Conservation (phyloP, 2,329 filamentous ascomycete species). For the Hymenoscyphus fructigenus region DNA sequence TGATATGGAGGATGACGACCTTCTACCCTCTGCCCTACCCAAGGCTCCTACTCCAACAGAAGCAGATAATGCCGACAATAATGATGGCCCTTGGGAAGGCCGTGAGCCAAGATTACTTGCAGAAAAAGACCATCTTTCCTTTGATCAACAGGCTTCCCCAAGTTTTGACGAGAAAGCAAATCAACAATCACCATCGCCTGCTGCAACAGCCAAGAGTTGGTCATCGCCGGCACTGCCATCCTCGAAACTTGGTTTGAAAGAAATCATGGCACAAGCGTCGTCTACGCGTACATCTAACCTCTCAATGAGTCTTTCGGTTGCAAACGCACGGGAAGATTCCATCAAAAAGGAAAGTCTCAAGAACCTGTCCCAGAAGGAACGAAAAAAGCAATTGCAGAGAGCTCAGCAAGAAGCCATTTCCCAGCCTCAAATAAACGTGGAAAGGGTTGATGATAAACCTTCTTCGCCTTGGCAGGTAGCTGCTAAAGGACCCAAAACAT, state of each 20-base stretch:
- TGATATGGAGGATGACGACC: slow-evolving; percentile 74
- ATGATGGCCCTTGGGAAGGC: slow-evolving; percentile 18
- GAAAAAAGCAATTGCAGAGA: slow-evolving; percentile 75
- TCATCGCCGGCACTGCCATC: slow-evolving; percentile 33
- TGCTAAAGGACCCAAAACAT: slow-evolving; percentile 47
- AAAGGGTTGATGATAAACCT: slow-evolving; percentile 41
- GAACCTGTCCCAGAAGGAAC: slow-evolving; percentile 88
- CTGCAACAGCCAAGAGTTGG: slow-evolving; percentile 32
- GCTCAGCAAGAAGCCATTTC: slow-evolving; percentile 41
- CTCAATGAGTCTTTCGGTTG: slow-evolving; percentile 53
- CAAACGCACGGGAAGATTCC: slow-evolving; percentile 40
- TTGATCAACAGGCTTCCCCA: background rate
- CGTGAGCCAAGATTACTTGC: slow-evolving; percentile 12
- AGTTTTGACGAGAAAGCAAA: background rate
- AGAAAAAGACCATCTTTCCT: slow-evolving; percentile 14
- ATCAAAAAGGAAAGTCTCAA: slow-evolving; percentile 41
- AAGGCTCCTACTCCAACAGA: background rate
- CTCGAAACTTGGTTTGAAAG: slow-evolving; percentile 56
- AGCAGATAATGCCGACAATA: background rate
- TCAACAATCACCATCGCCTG: background rate
- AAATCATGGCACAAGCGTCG: slow-evolving; percentile 78
- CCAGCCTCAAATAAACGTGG: slow-evolving; percentile 46
- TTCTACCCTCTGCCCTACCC: slow-evolving; percentile 9
- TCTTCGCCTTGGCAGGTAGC: slow-evolving; percentile 67
- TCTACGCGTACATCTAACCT: slow-evolving; percentile 49